Evolutionary conservation across 805 yeast genomes (phyloP).

Genomic region (Nakazawaea wickerhamii): DNA sequence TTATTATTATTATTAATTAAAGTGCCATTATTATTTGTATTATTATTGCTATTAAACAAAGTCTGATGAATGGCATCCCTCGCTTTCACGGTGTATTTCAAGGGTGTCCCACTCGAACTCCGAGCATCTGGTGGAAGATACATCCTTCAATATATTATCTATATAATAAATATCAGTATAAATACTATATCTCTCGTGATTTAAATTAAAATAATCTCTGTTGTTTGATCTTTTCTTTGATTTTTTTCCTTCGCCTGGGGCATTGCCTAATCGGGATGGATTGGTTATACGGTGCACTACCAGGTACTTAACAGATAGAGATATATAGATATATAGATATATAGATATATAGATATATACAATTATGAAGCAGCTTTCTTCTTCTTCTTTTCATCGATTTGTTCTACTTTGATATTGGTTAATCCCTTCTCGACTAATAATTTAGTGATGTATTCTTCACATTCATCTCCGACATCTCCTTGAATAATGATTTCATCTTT

Average conservation of each 20-base stretch:
- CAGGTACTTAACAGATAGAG: no score
- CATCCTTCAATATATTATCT: background rate
- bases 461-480: conserved; percentile 93
- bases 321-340: no score
- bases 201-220: background rate
- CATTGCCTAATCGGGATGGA: no score
- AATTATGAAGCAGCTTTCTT: conserved; percentile 29
- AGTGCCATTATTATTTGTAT: background rate
- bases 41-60: conserved; percentile 3
- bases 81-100: conserved; percentile 11
- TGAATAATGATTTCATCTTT: conserved; percentile 89
- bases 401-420: conserved; percentile 83
- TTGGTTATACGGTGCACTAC: no score
- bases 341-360: no score
- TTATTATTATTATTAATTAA: background rate
- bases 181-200: no score
- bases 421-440: conserved; percentile 78
- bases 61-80: conserved; percentile 12
- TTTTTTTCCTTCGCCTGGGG: no score
- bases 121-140: conserved; percentile 12
- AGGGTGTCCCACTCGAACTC: conserved; percentile 11
- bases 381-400: conserved; percentile 74
- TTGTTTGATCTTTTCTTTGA: no score
- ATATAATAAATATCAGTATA: no score
- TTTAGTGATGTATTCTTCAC: conserved; percentile 66